These are phyloP conservation scores for Boehmeria nivea DNA, from an alignment of 306 rosid species.

Conservation along the genomic window DNA sequence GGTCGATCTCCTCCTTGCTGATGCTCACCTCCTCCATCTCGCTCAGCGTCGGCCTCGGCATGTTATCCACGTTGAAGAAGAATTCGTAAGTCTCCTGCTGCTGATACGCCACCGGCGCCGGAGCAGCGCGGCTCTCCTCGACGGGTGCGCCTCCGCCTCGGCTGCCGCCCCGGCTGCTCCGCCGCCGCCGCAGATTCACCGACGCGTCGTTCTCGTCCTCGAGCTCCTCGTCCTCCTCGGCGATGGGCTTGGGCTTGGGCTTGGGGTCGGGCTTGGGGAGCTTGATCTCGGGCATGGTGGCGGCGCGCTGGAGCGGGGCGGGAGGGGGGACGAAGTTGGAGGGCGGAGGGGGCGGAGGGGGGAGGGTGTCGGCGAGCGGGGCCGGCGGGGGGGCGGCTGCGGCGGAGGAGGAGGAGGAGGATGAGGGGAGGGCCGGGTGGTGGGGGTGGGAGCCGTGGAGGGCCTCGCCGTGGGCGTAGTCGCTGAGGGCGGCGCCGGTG, in stretches of 20 bases:
- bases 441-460: background rate
- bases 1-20: slow-evolving; percentile 30
- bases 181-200: slow-evolving; percentile 27
- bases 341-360: slow-evolving; percentile 30
- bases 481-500: slow-evolving; percentile 83
- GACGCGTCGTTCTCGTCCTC: slow-evolving; percentile 41
- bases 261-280: slow-evolving; percentile 22
- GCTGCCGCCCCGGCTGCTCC: slow-evolving; percentile 29
- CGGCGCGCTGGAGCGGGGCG: slow-evolving; percentile 48
- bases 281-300: slow-evolving; percentile 69
- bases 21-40: slow-evolving; percentile 30
- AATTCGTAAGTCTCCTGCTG: slow-evolving; percentile 44
- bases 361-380: slow-evolving; percentile 10
- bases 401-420: slow-evolving; percentile 34
- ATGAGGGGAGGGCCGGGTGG: slow-evolving; percentile 39
- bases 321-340: slow-evolving; percentile 12
- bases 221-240: slow-evolving; percentile 49
- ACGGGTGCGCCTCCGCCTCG: slow-evolving; percentile 36
- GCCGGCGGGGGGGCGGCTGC: slow-evolving; percentile 45
- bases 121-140: slow-evolving; percentile 22
- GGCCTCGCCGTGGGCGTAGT: slow-evolving; percentile 59
- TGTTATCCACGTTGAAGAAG: slow-evolving; percentile 51
- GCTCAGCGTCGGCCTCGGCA: slow-evolving; percentile 46
- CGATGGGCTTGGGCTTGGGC: slow-evolving; percentile 31
- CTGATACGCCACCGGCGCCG: slow-evolving; percentile 22